phyloP scores from a whole-genome alignment of 306 rosid species.

The Inga leiocalycina region DNA sequence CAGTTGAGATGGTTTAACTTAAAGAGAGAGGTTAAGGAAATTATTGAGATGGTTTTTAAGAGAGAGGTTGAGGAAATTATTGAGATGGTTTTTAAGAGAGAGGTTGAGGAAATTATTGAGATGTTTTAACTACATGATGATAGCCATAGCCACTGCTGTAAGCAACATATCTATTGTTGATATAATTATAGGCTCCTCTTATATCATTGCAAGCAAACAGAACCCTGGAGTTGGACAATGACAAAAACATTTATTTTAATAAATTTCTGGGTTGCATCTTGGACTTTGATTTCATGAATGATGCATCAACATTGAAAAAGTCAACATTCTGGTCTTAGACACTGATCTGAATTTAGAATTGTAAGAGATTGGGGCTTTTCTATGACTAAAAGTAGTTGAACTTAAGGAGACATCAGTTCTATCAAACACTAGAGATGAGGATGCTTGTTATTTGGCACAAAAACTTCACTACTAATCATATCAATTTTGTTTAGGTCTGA shows the following conservation, averaged over 20 bases:
- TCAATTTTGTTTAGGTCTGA: constrained; percentile 64
- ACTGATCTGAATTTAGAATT: neutral
- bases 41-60: constrained; percentile 88
- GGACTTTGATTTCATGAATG: constrained; percentile 3
- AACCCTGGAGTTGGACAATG: neutral
- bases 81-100: neutral
- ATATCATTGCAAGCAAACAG: constrained; percentile 11
- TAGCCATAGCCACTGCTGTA: constrained; percentile 82
- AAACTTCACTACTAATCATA: neutral
- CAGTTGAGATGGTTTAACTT: no score
- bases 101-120: constrained; percentile 64
- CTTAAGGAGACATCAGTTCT: neutral
- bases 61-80: no score
- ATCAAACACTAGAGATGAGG: neutral
- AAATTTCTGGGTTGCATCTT: neutral
- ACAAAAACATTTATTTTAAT: neutral
- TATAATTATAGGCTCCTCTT: constrained; percentile 14
- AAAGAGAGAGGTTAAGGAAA: constrained; percentile 42
- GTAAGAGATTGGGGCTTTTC: neutral
- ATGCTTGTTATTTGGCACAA: neutral
- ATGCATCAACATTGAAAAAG: neutral
- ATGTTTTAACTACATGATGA: constrained; percentile 81
- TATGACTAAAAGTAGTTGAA: neutral
- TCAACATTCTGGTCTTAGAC: neutral
- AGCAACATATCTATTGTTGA: constrained; percentile 41